Conservation (phyloP, 2,329 filamentous ascomycete species). For the Thelonectria discophora region DNA sequence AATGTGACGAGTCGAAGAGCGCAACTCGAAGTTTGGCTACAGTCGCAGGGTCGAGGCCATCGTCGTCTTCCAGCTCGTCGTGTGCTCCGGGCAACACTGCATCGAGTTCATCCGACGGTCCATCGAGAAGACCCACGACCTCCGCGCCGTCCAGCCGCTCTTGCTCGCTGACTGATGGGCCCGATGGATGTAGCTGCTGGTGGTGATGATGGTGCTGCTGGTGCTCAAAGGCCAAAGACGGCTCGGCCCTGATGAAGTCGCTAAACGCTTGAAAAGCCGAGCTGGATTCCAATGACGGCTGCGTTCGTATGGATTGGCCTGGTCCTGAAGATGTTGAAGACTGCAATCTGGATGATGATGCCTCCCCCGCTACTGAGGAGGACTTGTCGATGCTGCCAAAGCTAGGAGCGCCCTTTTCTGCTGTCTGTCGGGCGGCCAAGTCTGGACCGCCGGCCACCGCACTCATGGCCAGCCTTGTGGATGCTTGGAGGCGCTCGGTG, state of each 20-base stretch:
- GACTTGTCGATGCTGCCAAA: slow-evolving; percentile 26
- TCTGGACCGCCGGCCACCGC: slow-evolving; percentile 34
- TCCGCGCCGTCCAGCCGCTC: slow-evolving; percentile 50
- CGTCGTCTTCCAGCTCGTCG: slow-evolving; percentile 37
- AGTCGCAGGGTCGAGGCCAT: slow-evolving; percentile 42
- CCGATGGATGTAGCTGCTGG: not conserved
- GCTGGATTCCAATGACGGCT: slow-evolving; percentile 36
- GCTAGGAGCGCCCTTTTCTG: slow-evolving; percentile 34
- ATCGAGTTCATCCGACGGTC: slow-evolving; percentile 35
- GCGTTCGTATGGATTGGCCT: slow-evolving; percentile 31
- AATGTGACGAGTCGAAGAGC: slow-evolving; percentile 46
- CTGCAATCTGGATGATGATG: slow-evolving; percentile 35
- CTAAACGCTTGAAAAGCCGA: slow-evolving; percentile 45
- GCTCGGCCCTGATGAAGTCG: slow-evolving; percentile 35
- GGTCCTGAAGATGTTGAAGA: slow-evolving; percentile 25
- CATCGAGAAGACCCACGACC: slow-evolving; percentile 50
- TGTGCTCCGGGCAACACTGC: slow-evolving; percentile 30
- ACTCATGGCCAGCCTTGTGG: slow-evolving; percentile 40
- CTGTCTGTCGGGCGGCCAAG: slow-evolving; percentile 26
- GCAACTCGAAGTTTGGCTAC: slow-evolving; percentile 47
- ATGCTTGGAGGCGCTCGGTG: slow-evolving; percentile 41
- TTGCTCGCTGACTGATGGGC: slow-evolving; percentile 27
- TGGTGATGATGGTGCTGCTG: not conserved
- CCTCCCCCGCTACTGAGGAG: slow-evolving; percentile 29
- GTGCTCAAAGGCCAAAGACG: slow-evolving; percentile 23